phyloP scores from a whole-genome alignment of 129 eudicot genomes.

The Lactuca saligna region DNA sequence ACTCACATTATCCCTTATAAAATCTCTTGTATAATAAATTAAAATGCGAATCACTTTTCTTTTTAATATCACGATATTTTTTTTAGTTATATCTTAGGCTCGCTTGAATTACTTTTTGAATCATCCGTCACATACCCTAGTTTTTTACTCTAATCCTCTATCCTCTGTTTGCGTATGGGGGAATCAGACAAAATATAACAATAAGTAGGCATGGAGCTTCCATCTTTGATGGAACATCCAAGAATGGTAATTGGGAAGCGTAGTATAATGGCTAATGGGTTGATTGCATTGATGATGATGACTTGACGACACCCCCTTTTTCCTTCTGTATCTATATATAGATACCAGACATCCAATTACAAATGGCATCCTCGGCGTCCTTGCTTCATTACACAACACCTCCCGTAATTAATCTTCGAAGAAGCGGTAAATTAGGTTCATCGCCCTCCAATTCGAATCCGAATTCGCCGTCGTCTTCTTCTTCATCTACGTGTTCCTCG shows the following conservation, averaged over 20 bases:
- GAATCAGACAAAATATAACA: too few relatives aligned
- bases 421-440: slow-evolving; percentile 29
- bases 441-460: slow-evolving; percentile 34
- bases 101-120: too few relatives aligned
- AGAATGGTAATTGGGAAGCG: neutral
- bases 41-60: too few relatives aligned
- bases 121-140: too few relatives aligned
- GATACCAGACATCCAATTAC: neutral
- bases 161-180: neutral
- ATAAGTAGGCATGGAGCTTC: neutral
- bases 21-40: too few relatives aligned
- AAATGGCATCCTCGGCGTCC: slow-evolving; percentile 43
- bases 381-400: slow-evolving; percentile 36
- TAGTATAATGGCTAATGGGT: neutral
- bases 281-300: slow-evolving; percentile 8
- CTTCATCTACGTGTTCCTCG: slow-evolving; percentile 15
- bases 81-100: too few relatives aligned
- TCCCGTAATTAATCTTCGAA: slow-evolving; percentile 25
- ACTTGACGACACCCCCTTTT: neutral
- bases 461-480: slow-evolving; percentile 23
- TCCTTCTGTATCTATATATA: slow-evolving; percentile 14
- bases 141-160: too few relatives aligned
- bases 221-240: neutral
- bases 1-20: too few relatives aligned
- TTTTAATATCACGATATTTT: too few relatives aligned